Percentiles rank a stretch among this genome's conserved stretches.
Conservation (phyloP, 352 stramenopile species). For the Elongisporangium prolatum region DNA sequence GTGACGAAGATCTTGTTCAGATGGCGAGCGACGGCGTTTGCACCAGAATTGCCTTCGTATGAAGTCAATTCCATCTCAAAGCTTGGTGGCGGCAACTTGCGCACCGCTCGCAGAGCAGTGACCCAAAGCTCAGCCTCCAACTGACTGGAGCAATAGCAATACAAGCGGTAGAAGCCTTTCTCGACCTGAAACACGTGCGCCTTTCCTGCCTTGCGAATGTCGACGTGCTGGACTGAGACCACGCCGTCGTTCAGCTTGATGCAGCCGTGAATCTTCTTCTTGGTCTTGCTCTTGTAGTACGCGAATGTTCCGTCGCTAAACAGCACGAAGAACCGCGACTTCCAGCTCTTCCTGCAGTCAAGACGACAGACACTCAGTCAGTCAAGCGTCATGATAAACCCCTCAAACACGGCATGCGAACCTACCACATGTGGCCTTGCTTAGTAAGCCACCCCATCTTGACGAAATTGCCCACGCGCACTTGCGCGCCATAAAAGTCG, state of each 20-base stretch:
- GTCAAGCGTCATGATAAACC: background rate
- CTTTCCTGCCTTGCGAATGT: slow-evolving; percentile 58
- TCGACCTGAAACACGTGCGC: slow-evolving; percentile 79
- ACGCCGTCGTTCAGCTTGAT: slow-evolving; percentile 83
- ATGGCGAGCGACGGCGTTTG: slow-evolving; percentile 45
- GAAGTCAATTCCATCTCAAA: slow-evolving; percentile 66
- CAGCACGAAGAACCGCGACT: slow-evolving; percentile 82
- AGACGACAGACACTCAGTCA: background rate
- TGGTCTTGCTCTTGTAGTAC: slow-evolving; percentile 78
- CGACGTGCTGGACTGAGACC: slow-evolving; percentile 75
- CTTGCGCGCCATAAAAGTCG: slow-evolving; percentile 56
- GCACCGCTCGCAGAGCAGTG: slow-evolving; percentile 43
- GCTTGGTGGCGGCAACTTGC: slow-evolving; percentile 32
- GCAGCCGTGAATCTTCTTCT: slow-evolving; percentile 77
- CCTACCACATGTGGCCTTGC: slow-evolving; percentile 74
- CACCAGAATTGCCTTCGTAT: slow-evolving; percentile 46
- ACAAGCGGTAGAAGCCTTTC: slow-evolving; percentile 80
- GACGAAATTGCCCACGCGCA: slow-evolving; percentile 69
- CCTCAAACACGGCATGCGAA: background rate
- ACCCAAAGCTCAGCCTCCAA: slow-evolving; percentile 83
- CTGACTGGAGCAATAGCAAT: slow-evolving; percentile 77
- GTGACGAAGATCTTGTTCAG: slow-evolving; percentile 84
- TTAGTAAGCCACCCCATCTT: slow-evolving; percentile 85
- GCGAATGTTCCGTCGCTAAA: slow-evolving; percentile 77
- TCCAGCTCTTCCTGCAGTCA: slow-evolving; percentile 74